These are phyloP conservation scores for Fusarium domesticum DNA, from an alignment of 2,329 filamentous ascomycete genomes.

Conservation along the genomic window DNA sequence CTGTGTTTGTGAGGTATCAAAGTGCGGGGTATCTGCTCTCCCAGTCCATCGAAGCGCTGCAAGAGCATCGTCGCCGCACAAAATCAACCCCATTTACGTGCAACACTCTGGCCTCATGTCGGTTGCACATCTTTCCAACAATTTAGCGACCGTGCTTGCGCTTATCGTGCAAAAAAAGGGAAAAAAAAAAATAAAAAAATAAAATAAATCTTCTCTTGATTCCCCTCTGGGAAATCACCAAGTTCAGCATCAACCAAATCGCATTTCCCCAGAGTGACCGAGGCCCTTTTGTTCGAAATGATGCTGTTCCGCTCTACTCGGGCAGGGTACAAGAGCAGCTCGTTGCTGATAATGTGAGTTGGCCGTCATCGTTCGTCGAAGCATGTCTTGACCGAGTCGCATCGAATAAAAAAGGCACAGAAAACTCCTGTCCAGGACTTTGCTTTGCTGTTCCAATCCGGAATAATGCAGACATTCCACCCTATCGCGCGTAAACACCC, in stretches of 20 bases:
- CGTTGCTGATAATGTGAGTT: background rate
- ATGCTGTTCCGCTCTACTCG: background rate
- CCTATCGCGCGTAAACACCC: background rate
- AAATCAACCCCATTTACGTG: conserved; percentile 5
- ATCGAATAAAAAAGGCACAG: background rate
- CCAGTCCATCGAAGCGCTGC: background rate
- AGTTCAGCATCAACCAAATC: background rate
- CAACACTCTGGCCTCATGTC: background rate
- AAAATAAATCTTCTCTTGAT: background rate
- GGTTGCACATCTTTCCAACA: conserved; percentile 22
- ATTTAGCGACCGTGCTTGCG: conserved; percentile 9
- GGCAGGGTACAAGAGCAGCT: background rate
- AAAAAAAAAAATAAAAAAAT: background rate
- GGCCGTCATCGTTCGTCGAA: background rate
- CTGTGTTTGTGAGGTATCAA: background rate
- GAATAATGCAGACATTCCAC: background rate
- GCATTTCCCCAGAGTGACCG: background rate
- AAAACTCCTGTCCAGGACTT: background rate
- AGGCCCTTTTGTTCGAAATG: background rate
- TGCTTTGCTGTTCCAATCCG: background rate
- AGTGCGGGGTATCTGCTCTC: background rate
- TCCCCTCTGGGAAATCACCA: background rate
- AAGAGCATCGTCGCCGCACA: conserved; percentile 2
- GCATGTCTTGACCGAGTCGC: background rate
- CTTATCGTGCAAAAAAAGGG: conserved; percentile 10